Base-by-base conservation (phyloP, 148 eudicot genomes). In the Rhododendron ovatum region DNA sequence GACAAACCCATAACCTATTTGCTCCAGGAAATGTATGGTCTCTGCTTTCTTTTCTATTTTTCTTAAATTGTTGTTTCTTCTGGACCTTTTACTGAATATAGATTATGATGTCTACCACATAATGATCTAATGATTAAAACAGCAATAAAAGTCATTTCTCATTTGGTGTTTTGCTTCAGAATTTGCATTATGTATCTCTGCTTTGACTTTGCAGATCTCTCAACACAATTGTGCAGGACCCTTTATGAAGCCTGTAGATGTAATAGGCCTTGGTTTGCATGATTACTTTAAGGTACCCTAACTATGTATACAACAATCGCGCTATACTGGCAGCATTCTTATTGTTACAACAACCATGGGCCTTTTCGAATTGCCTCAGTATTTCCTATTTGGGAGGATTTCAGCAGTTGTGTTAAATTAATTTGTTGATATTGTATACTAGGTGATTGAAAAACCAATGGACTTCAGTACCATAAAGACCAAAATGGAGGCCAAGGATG, bases 381-480 rank as follows among this genome's bases (percentile, higher is more conserved):
- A 41, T 6, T 41, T 41, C 45, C 7, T 41, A 41, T 41, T 41
- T 41, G 74, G 24, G n/a, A 2, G 12, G 26, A 57, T 53, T 85
- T 20, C 35, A 48, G 35, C 71, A 18, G 24, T 35, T 30, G 3
- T 87, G 75, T 79, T n/a, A 28, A n/a, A 8, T 65, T 65, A 9
- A 65, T 26, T 24, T 65, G 73, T 65, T 11, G 14, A 65, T 8
- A 2, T n/a, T 71, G 53, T 83, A 2, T 69, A 15, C 78, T 88
- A 94, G 98, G 88, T 96, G 81, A 96, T 96, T 87, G 90, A 94
- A 86, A 96, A 92, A 87, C 98, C 98, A 43, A 94, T 96, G 98
- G 98, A 96, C 91, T 92, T 96, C 30, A 83, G 93, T 84, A 94
- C 98, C 3, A 91, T 96, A 61, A 92, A 90, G 85, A 88, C 88